Conservation (phyloP, 1,139 yeast genomes). For the Diutina sp. region DNA sequence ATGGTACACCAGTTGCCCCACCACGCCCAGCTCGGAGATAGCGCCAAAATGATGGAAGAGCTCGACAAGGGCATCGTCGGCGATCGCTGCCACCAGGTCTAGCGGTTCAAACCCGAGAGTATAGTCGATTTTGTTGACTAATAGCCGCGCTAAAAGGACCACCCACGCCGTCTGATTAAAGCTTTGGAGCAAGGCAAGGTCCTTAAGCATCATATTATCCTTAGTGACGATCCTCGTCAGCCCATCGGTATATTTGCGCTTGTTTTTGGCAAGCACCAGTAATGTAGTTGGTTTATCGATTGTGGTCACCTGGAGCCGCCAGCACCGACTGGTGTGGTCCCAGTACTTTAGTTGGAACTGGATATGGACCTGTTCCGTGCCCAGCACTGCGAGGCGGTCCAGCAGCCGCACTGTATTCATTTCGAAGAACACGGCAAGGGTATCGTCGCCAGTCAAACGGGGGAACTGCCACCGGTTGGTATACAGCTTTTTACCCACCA, state of each 20-base stretch:
- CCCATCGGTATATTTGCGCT: neutral
- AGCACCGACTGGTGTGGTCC: constrained; percentile 7
- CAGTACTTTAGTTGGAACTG: constrained; percentile 22
- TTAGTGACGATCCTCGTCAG: neutral
- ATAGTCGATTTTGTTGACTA: constrained; percentile 22
- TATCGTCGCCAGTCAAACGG: constrained; percentile 10
- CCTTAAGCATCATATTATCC: constrained; percentile 13
- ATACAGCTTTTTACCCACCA: constrained; percentile 15
- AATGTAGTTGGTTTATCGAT: constrained; percentile 13
- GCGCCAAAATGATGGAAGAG: constrained; percentile 23
- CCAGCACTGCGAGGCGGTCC: neutral
- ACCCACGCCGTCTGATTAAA: constrained; percentile 22
- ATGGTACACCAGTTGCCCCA: constrained; percentile 5
- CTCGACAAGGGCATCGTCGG: constrained; percentile 16
- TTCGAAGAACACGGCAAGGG: constrained; percentile 21
- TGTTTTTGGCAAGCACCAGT: neutral
- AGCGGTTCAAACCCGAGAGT: constrained; percentile 22
- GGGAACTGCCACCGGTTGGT: constrained; percentile 27
- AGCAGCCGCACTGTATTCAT: constrained; percentile 16
- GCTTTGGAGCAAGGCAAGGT: constrained; percentile 14
- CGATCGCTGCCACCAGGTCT: constrained; percentile 13
- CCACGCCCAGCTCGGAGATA: constrained; percentile 3
- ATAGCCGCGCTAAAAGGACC: constrained; percentile 17
- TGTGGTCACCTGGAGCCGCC: constrained; percentile 20
- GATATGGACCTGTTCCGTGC: constrained; percentile 10